These are phyloP conservation scores for Podaxis pistillaris DNA, from an alignment of 768 basidiomycete species.

Conservation along the genomic window DNA sequence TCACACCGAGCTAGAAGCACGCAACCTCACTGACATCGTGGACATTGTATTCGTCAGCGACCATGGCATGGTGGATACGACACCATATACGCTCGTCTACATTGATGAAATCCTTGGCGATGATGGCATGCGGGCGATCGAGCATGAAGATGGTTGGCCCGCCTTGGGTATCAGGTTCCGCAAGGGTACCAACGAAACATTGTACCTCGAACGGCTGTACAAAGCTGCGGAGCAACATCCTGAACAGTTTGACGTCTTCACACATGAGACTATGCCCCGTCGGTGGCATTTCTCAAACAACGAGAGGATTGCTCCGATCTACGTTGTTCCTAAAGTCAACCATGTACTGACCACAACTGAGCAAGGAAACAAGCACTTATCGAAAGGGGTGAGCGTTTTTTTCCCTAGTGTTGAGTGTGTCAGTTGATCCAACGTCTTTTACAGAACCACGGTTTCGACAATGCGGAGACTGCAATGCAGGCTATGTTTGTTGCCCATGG, in stretches of 20 bases:
- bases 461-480: constrained; percentile 71
- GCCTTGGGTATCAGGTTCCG: constrained; percentile 82
- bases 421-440: neutral
- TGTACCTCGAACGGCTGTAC: constrained; percentile 53
- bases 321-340: constrained; percentile 77
- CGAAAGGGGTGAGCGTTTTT: constrained; percentile 65
- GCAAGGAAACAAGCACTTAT: constrained; percentile 60
- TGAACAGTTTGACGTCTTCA: constrained; percentile 78
- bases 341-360: constrained; percentile 72
- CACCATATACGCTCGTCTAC: constrained; percentile 68
- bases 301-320: constrained; percentile 85
- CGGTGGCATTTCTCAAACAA: constrained; percentile 73
- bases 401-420: neutral
- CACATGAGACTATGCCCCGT: constrained; percentile 77
- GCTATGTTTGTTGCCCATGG: constrained; percentile 93
- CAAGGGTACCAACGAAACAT: constrained; percentile 50
- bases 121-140: constrained; percentile 56
- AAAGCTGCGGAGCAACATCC: constrained; percentile 49
- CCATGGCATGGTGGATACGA: constrained; percentile 93
- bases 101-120: constrained; percentile 79
- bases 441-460: constrained; percentile 92
- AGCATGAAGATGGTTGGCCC: constrained; percentile 89
- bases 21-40: constrained; percentile 80
- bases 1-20: constrained; percentile 55
- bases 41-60: constrained; percentile 90